Base-by-base conservation (phyloP, 345 rosid species). In the Salix suchowensis region DNA sequence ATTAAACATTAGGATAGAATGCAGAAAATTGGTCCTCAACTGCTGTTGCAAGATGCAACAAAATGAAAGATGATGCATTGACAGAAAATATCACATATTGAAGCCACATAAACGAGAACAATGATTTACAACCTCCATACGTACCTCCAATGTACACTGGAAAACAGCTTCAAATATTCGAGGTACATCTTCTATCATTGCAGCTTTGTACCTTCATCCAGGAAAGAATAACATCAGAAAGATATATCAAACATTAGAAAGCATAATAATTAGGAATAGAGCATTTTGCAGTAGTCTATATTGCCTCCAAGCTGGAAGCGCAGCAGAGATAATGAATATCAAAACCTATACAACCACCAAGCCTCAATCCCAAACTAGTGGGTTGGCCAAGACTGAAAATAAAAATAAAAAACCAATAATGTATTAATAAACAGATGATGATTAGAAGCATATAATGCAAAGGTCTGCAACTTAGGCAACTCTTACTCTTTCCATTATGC, bases 101-200 rank as follows among this genome's bases (percentile, higher is more conserved):
- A 65, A 15, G 4, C 55, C 13, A 30, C 54, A 67, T 16, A 23
- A 23, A 11, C 19, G 5, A 37, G 30, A n/a, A 64, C 26, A 16
- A 28, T 19, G 26, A 23, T 15, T 67, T 32, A 66, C 52, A 62
- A 68, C 66, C 74, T 15, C 69, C 5, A 70, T 67, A 65, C 86
- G 86, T 69, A 96, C 99, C 98, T 96, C 99, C 62, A 96, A 84
- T 30, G 99, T 94, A 84, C 99, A 96, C 84, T 94, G 98, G 85
- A 96, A 96, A 77, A 96, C 88, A 70, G 98, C 99, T 89, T 96
- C 98, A 88, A 96, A 96, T 82, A 96, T 92, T 62, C 94, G 89
- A 42, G 99, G 96, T 55, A 96, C 98, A 68, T 96, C 99, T 44
- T 96, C 99, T 73, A 94, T 86, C 99, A 96, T 96, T 76, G 92